These are phyloP conservation scores for Peronosclerospora sorghi DNA, from an alignment of 352 stramenopile species.

Conservation along the genomic window DNA sequence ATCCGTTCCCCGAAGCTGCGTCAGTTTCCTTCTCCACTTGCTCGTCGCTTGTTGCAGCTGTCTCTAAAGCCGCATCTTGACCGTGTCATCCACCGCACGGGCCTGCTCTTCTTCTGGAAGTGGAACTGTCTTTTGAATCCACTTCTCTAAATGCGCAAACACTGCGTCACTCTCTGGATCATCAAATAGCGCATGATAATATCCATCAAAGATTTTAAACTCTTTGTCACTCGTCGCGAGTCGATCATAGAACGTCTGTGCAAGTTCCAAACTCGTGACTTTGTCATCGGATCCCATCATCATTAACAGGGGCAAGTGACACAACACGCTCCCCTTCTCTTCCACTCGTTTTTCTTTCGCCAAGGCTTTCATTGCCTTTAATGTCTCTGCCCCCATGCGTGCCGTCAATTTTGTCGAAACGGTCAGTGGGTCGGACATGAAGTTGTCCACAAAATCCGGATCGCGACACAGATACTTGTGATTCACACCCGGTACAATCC, in stretches of 20 bases:
- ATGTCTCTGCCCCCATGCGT: constrained; percentile 32
- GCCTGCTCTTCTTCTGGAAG: neutral
- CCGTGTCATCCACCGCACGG: neutral
- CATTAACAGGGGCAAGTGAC: constrained; percentile 22
- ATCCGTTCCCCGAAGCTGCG: neutral
- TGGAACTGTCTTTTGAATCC: constrained; percentile 36
- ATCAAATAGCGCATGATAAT: constrained; percentile 56
- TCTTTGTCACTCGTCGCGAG: constrained; percentile 39
- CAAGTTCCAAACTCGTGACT: constrained; percentile 37
- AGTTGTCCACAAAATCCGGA: constrained; percentile 33
- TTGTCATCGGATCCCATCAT: constrained; percentile 47
- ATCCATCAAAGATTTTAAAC: constrained; percentile 42
- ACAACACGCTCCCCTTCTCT: constrained; percentile 18
- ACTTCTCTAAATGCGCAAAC: constrained; percentile 26
- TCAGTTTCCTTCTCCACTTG: neutral
- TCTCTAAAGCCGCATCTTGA: neutral
- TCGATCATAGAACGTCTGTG: constrained; percentile 33
- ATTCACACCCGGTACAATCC: constrained; percentile 52
- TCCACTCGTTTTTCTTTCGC: constrained; percentile 22
- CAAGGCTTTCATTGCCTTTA: constrained; percentile 29
- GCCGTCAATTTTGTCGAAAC: constrained; percentile 23
- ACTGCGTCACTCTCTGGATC: constrained; percentile 44
- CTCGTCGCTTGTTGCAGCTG: neutral
- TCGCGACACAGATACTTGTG: constrained; percentile 11
- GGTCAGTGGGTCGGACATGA: constrained; percentile 35